Base-by-base conservation (phyloP, 1,284 basidiomycete genomes). In the Pseudozyma sp. region DNA sequence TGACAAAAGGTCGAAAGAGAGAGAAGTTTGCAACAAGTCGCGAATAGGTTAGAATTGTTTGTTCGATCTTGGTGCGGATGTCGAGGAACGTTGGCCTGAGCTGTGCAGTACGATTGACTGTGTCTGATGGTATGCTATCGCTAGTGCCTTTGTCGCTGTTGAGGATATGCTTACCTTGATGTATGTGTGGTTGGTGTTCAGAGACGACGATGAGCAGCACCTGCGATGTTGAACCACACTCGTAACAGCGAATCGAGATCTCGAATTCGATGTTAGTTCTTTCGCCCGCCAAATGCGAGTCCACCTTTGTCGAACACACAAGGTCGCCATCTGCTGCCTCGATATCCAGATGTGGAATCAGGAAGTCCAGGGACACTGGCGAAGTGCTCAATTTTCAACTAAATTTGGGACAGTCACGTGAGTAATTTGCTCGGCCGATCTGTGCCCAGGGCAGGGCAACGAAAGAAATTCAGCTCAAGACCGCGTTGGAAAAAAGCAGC, bases 121-220 rank as follows among this genome's bases (percentile, higher is more conserved):
- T n/a, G 44, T 33, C n/a, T 54, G 24, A 24, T 24, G 24, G 24
- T 24, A 24, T 24, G 24, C 24, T 24, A 24, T 24, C 24, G 48
- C 39, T 51, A 46, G n/a, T 43, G 49, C 44, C 35, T 50, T 44
- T 33, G 54, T 44, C 34, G 48, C 9, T 53, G 57, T 59, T 16
- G 60, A 17, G 42, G 61, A 34, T 51, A 64, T 69, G 72, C 62
- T 66, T 66, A 67, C 60, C 67, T 70, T 67, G 68, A 71, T 46
- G 64, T 61, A 66, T 71, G 64, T 64, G 47, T 75, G 63, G 68
- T 40, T 68, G 68, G 64, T 64, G 68, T 63, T 59, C 53, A 39
- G 42, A 61, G 49, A 67, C 43, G 67, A 74, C 29, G 66, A 53
- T 52, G 57, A 59, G 44, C 55, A 47, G 43, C 40, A n/a, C 58